Evolutionary conservation across 1,284 basidiomycete species (phyloP).

Genomic region (Fomes fomentarius): DNA sequence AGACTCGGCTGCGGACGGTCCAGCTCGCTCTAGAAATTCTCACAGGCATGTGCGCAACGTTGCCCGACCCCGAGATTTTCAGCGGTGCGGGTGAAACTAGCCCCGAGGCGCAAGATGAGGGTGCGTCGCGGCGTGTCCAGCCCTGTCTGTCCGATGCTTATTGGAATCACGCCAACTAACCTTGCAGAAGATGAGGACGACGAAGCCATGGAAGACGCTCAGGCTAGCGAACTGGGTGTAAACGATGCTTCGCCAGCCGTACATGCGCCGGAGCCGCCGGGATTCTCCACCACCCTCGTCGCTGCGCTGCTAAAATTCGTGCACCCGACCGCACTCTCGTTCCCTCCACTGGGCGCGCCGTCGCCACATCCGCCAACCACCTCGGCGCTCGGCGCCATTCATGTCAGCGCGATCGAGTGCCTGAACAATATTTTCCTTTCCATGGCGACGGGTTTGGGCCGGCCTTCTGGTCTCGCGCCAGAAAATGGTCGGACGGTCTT

Average conservation of each 20-base stretch:
- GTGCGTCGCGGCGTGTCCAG: conserved; percentile 17
- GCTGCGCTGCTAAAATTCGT: conserved; percentile 68
- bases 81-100: conserved; percentile 37
- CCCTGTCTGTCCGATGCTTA: conserved; percentile 3
- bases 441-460: conserved; percentile 45
- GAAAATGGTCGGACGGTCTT: conserved; percentile 59
- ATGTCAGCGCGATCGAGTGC: conserved; percentile 86
- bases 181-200: conserved; percentile 26
- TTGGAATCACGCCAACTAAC: background rate
- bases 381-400: conserved; percentile 78
- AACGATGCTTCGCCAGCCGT: conserved; percentile 34
- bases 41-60: conserved; percentile 84
- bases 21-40: conserved; percentile 85
- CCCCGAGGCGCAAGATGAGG: conserved; percentile 41
- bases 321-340: conserved; percentile 77
- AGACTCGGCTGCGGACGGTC: conserved; percentile 72
- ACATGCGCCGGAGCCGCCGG: conserved; percentile 23
- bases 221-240: conserved; percentile 37
- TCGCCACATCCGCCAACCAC: conserved; percentile 86
- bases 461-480: conserved; percentile 45
- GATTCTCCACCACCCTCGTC: conserved; percentile 54
- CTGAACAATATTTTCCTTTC: conserved; percentile 90
- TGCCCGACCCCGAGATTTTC: conserved; percentile 69
- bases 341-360: conserved; percentile 68
- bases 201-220: conserved; percentile 40